phyloP scores from a whole-genome alignment of 345 rosid species.

The Dimocarpus longan region DNA sequence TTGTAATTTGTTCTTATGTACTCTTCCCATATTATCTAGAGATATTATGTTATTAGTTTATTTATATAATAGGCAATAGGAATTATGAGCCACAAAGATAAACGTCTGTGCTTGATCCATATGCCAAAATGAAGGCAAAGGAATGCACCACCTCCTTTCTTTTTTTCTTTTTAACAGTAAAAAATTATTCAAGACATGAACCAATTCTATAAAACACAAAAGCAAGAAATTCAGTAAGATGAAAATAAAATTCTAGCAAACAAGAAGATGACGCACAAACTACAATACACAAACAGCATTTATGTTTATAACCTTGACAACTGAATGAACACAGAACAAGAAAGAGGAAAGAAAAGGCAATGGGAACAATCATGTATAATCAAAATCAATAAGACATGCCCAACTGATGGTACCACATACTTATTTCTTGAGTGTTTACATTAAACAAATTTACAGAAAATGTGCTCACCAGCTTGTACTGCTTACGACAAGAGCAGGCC shows the following conservation, averaged over 20 bases:
- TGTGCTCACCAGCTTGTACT: conserved; percentile 93
- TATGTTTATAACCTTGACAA: neutral
- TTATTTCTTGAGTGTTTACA: neutral
- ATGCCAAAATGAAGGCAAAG: neutral
- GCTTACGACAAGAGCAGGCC: conserved; percentile 95
- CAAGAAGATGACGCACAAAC: neutral
- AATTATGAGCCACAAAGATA: neutral
- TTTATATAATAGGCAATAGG: no score
- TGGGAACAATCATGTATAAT: neutral
- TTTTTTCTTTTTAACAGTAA: neutral
- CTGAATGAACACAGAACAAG: conserved; percentile 1
- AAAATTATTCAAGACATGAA: neutral
- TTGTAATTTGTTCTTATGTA: no score
- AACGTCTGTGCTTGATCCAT: neutral
- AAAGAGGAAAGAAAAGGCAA: conserved; percentile 10
- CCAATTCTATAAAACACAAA: neutral
- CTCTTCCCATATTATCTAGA: no score
- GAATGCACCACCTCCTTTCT: neutral
- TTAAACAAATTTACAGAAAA: neutral
- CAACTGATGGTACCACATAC: neutral
- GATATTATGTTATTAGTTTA: no score
- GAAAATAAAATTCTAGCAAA: neutral
- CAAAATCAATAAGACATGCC: neutral
- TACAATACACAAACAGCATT: neutral
- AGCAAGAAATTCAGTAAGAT: neutral